Evolutionary conservation across 1,139 yeast species (phyloP).

Genomic region (Yamadazyma jaroonii): DNA sequence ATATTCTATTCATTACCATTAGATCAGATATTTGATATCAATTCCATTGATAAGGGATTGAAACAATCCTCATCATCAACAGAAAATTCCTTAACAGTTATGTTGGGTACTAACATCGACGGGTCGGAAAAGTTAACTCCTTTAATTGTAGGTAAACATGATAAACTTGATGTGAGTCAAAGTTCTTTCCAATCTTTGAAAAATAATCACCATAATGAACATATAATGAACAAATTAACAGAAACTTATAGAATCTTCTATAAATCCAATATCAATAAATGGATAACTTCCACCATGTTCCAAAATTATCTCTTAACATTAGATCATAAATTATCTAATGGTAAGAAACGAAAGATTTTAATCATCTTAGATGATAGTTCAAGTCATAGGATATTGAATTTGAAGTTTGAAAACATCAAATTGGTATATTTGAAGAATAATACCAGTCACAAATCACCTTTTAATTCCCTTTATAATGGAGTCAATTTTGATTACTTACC

Average conservation of each 20-base stretch:
- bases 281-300: conserved; percentile 66
- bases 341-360: conserved; percentile 44
- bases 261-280: conserved; percentile 59
- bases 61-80: conserved; percentile 45
- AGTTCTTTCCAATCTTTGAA: conserved; percentile 33
- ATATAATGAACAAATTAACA: conserved; percentile 45
- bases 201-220: conserved; percentile 16
- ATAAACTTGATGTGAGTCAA: conserved; percentile 46
- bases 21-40: conserved; percentile 54
- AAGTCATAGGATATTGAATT: conserved; percentile 58
- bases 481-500: conserved; percentile 53
- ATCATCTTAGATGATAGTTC: conserved; percentile 61
- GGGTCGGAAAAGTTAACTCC: conserved; percentile 64
- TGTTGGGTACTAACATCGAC: conserved; percentile 62
- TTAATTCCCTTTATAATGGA: conserved; percentile 32
- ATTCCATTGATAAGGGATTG: conserved; percentile 45
- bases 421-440: conserved; percentile 44
- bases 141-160: conserved; percentile 58
- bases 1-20: conserved; percentile 59
- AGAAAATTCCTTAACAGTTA: conserved; percentile 55
- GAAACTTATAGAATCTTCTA: conserved; percentile 52
- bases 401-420: conserved; percentile 52
- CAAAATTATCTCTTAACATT: conserved; percentile 59
- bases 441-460: conserved; percentile 39
- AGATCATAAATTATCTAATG: conserved; percentile 51